Evolutionary conservation across 495 filamentous ascomycete species (phyloP), one percentile per base, ranked within the genome.

Genomic region (Aspergillus sparsus): DNA sequence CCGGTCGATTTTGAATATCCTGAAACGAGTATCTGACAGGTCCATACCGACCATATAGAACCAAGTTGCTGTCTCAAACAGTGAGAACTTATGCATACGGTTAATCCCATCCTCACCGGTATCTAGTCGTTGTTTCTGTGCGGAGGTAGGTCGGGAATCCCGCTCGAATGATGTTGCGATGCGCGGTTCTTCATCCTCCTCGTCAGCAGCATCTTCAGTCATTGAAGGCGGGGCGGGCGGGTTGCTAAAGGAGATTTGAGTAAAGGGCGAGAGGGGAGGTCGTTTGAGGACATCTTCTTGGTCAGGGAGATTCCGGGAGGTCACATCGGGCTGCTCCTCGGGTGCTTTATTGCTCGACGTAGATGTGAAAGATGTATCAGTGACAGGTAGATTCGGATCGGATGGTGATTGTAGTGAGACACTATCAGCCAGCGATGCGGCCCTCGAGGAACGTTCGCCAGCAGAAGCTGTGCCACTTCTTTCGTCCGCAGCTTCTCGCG

Each of bases 31-130:
- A 73, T 98, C 95, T 67, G 88, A 83, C 52, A 96, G 80, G 68
- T 98, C 93, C 56, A 87, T 90, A 10, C 95, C 94, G 34, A 98
- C 90, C 64, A 98, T 87, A 71, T 97, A 98, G 71, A 90, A 98
- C 64, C 92, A 83, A 39, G 87, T 91, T 2, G 90, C 87, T 2
- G 94, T 98, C 77, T 98, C 93, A 72, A 98, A 98, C 36, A 98
- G 77, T 2, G 89, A 93, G 73, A 95, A 97, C 66, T 91, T 92
- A 79, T 97, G 91, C 90, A 98, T 96, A 63, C 90, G 88, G 71
- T 87, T 86, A 35, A 91, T 82, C 7, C 87, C 82, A 42, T 89
- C 88, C 60, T 89, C 78, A 32, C 82, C 78, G 51, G 82, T 82
- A 60, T 87, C 85, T 58, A 86, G 76, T 66, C 75, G 86, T 65